phyloP scores from a whole-genome alignment of 345 rosid species.

The Eucalyptus viminalis region DNA sequence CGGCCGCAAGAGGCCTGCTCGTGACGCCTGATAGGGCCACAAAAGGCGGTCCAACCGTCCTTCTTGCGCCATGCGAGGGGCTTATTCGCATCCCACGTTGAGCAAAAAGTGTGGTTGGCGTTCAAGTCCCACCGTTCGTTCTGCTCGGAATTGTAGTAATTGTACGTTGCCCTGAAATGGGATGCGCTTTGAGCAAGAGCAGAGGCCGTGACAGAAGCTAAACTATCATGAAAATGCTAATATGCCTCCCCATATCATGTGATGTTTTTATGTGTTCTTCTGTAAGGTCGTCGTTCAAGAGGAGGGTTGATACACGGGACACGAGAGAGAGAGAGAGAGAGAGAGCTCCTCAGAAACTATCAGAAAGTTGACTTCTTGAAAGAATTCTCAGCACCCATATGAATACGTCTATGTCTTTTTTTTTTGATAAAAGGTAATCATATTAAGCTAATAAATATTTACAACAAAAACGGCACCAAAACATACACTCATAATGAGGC shows the following conservation, averaged over 20 bases:
- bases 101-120: constrained; percentile 29
- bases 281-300: not conserved
- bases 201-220: not conserved
- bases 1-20: not conserved
- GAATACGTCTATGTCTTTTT: not conserved
- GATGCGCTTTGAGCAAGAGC: constrained; percentile 14
- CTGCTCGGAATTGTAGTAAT: constrained; percentile 31
- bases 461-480: too few relatives aligned
- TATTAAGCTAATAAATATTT: too few relatives aligned
- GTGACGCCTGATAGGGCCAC: constrained; percentile 32
- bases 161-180: constrained; percentile 38
- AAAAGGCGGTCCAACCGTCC: constrained; percentile 50
- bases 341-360: not conserved
- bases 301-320: not conserved
- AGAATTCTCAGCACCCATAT: not conserved
- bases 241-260: not conserved
- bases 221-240: not conserved
- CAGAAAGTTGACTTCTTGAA: not conserved
- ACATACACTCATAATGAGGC: too few relatives aligned
- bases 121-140: constrained; percentile 32
- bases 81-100: constrained; percentile 44
- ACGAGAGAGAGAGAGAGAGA: not conserved
- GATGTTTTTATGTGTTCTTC: not conserved
- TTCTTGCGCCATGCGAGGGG: constrained; percentile 38
- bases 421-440: too few relatives aligned